A percentile compares a stretch with the other conserved stretches of the same genome.
Conservation (phyloP, 2,329 filamentous ascomycete genomes). For the Tolypocladium sp. region DNA sequence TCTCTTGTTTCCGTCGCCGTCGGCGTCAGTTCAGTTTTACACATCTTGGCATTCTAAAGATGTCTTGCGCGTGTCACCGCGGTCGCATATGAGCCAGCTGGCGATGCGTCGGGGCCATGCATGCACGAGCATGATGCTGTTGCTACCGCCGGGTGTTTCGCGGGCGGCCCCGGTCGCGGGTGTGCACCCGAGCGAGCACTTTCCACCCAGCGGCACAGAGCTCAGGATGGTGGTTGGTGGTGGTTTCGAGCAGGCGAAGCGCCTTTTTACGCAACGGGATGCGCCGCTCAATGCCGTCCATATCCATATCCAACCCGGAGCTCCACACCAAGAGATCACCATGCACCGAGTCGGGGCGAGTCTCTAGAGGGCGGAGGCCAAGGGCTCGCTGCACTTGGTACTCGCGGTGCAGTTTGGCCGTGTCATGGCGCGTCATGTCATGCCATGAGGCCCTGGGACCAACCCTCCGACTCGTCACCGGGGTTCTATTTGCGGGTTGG, state of each 20-base stretch:
- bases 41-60: not conserved
- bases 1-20: not conserved
- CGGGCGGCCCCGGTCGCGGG: constrained; percentile 3
- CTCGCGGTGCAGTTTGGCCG: not conserved
- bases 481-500: not conserved
- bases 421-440: not conserved
- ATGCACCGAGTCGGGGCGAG: too few species aligned
- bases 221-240: not conserved
- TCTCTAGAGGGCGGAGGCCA: not conserved
- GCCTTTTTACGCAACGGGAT: not conserved
- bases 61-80: not conserved
- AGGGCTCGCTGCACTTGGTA: not conserved
- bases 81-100: not conserved
- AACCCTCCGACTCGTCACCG: not conserved
- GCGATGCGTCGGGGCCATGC: not conserved
- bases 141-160: not conserved
- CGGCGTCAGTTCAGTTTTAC: not conserved
- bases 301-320: not conserved
- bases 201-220: not conserved
- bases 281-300: not conserved
- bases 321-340: not conserved
- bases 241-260: not conserved
- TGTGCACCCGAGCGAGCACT: not conserved
- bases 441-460: not conserved
- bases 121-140: not conserved